These are phyloP conservation scores for Capillidium rhysosporum DNA, from an alignment of 371 early-diverging fungal species.

Conservation along the genomic window DNA sequence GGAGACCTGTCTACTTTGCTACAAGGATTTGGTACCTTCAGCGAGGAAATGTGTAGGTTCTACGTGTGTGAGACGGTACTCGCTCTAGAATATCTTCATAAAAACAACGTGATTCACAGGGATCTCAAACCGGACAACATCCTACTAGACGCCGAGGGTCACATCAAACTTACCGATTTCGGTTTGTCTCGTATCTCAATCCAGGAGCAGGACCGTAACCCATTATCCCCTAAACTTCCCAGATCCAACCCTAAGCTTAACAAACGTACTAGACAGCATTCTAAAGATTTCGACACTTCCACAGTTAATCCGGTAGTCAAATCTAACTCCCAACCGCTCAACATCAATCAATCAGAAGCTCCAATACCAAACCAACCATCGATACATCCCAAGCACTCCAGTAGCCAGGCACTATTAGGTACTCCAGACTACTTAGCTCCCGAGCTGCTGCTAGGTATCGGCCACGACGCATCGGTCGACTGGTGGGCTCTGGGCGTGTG, in stretches of 20 bases:
- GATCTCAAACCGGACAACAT: slow-evolving; percentile 75
- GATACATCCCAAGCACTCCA: not conserved
- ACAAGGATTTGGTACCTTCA: slow-evolving; percentile 63
- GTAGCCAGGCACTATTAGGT: slow-evolving; percentile 25
- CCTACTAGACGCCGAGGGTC: slow-evolving; percentile 52
- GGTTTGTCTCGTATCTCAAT: slow-evolving; percentile 66
- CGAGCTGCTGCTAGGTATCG: slow-evolving; percentile 72
- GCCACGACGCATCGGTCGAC: slow-evolving; percentile 72
- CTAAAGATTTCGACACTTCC: slow-evolving; percentile 6
- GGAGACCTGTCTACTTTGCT: slow-evolving; percentile 88
- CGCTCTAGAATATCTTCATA: slow-evolving; percentile 82
- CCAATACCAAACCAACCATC: too few species aligned
- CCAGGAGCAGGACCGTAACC: not conserved
- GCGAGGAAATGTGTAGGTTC: slow-evolving; percentile 79
- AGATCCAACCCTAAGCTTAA: slow-evolving; percentile 20
- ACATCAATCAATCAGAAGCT: not conserved
- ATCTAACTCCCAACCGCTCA: not conserved
- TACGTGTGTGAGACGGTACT: slow-evolving; percentile 88
- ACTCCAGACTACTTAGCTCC: slow-evolving; percentile 98
- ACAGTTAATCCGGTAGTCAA: not conserved
- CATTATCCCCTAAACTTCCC: not conserved
- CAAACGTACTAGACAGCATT: slow-evolving; percentile 43
- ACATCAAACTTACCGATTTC: slow-evolving; percentile 81
- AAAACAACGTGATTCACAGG: slow-evolving; percentile 59
- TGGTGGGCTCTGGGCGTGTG: slow-evolving; percentile 91